phyloP scores from a whole-genome alignment of 257 asterid species.

The Gynochthodes officinalis region DNA sequence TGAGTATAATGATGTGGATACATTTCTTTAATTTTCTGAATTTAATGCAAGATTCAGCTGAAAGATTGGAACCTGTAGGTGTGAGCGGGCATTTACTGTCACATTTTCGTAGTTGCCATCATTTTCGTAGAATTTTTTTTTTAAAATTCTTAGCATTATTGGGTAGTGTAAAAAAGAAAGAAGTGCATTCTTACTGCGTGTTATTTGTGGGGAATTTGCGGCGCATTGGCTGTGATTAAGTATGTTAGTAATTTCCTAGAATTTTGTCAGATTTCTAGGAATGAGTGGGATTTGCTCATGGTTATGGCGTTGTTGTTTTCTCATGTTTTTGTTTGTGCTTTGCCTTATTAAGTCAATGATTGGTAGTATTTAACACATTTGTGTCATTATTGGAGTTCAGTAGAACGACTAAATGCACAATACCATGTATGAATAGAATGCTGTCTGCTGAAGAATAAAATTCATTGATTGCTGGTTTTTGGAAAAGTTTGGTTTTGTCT shows the following conservation, averaged over 20 bases:
- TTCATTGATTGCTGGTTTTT: not conserved
- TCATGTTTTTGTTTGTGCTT: not conserved
- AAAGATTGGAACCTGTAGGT: not conserved
- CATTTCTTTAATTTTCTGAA: constrained; percentile 7
- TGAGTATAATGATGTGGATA: constrained; percentile 1
- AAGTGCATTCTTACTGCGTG: not conserved
- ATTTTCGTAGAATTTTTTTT: not conserved
- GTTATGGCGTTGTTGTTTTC: not conserved
- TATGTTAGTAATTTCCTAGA: not conserved
- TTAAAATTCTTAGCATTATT: not conserved
- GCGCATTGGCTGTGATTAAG: too few relatives aligned
- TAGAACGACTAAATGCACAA: not conserved
- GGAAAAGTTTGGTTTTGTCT: not conserved
- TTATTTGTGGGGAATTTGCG: not conserved
- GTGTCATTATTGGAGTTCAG: not conserved
- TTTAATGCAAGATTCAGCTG: not conserved
- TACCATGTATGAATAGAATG: not conserved
- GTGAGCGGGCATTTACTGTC: not conserved
- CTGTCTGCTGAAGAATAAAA: not conserved
- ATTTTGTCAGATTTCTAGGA: not conserved
- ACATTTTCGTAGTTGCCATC: not conserved
- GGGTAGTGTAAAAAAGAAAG: not conserved
- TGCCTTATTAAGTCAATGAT: not conserved
- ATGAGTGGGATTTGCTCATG: not conserved
- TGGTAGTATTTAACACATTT: not conserved